A percentile compares a stretch with the other conserved stretches of the same genome.
Conservation (phyloP, 1,284 basidiomycete genomes). For the Polyporus tsugae region DNA sequence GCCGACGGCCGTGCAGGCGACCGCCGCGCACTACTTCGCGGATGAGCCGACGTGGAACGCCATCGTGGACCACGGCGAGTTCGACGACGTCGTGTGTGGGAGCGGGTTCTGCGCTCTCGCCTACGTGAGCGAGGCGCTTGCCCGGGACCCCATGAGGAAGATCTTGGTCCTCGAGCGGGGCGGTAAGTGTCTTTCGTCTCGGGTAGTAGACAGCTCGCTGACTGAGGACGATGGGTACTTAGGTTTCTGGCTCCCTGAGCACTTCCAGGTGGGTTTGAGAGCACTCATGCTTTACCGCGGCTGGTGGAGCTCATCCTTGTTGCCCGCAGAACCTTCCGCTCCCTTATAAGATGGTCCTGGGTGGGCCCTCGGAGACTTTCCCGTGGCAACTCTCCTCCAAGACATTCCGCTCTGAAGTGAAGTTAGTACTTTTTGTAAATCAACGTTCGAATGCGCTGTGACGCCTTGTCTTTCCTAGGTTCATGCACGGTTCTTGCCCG, state of each 20-base stretch:
- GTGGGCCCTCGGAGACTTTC: not conserved
- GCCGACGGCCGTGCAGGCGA: not conserved
- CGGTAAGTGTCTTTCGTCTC: slow-evolving; percentile 19
- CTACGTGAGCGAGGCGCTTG: slow-evolving; percentile 34
- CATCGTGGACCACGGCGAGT: slow-evolving; percentile 25
- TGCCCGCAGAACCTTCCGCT: not conserved
- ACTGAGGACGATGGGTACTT: not conserved
- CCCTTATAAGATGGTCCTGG: not conserved
- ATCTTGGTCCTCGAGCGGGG: slow-evolving; percentile 37
- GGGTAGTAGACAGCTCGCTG: not conserved
- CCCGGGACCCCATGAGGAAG: slow-evolving; percentile 31
- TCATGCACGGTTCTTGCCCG: slow-evolving; percentile 20
- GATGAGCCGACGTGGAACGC: slow-evolving; percentile 21
- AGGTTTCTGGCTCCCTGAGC: not conserved
- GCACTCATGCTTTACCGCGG: not conserved
- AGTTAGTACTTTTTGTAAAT: not conserved
- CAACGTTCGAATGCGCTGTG: not conserved
- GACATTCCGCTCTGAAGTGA: not conserved
- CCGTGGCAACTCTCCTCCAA: not conserved
- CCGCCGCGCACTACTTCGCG: slow-evolving; percentile 21
- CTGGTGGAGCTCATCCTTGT: not conserved
- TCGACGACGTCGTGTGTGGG: slow-evolving; percentile 22
- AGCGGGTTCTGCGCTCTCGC: slow-evolving; percentile 35
- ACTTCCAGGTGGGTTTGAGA: not conserved
- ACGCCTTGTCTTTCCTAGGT: not conserved